Conservation (phyloP, 139 green algal species). For the Chlorella sp. region DNA sequence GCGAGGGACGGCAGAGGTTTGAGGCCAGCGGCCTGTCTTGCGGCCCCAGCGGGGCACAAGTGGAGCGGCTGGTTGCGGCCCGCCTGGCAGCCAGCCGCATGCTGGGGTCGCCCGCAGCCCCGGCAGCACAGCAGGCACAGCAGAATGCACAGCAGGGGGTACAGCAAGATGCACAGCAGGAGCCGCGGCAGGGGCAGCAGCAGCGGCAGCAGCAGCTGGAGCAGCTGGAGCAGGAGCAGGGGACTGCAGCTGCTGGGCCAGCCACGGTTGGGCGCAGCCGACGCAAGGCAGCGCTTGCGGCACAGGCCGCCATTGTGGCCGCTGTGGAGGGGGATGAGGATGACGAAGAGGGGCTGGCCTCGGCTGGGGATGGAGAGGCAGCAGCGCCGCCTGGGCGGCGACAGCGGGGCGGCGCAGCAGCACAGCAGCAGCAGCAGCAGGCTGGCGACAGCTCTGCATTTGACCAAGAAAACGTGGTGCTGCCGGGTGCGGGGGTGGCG, state of each 20-base stretch:
- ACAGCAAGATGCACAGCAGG: background rate
- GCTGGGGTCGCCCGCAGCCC: background rate
- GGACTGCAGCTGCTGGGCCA: background rate
- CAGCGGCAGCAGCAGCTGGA: background rate
- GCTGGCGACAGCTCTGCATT: background rate
- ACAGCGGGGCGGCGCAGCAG: background rate
- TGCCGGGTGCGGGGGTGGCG: background rate
- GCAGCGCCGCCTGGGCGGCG: background rate
- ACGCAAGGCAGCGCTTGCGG: background rate
- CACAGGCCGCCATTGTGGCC: background rate
- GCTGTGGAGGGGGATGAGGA: background rate
- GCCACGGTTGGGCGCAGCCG: background rate
- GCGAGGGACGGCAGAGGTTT: background rate
- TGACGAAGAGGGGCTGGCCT: background rate
- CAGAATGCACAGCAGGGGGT: background rate
- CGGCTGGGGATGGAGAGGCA: background rate
- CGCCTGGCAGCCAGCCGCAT: background rate
- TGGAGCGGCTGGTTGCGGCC: background rate
- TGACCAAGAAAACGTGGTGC: background rate
- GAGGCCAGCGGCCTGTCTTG: background rate
- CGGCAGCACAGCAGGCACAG: too few relatives aligned
- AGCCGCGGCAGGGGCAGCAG: background rate
- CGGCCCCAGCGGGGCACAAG: background rate
- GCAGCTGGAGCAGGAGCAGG: background rate
- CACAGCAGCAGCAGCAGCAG: conserved; percentile 4